These are phyloP conservation scores for Rhytidiadelphus loreus DNA, from an alignment of 225 moss, liverwort and hornwort genomes.

Conservation along the genomic window DNA sequence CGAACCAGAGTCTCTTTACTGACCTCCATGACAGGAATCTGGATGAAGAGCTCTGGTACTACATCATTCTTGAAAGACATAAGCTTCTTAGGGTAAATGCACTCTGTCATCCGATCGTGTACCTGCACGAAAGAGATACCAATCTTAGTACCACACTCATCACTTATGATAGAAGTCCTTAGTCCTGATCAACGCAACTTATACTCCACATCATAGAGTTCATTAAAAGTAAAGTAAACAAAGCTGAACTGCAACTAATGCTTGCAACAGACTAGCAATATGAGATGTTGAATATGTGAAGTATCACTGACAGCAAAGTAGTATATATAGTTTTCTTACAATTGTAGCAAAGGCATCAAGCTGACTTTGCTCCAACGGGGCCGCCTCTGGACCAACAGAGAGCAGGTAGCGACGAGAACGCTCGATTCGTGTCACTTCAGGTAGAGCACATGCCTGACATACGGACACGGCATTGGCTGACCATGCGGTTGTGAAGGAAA, in stretches of 20 bases:
- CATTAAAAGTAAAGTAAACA: not conserved
- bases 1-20: not conserved
- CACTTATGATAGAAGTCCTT: not conserved
- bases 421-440: conserved; percentile 88
- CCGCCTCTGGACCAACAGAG: conserved; percentile 28
- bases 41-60: conserved; percentile 68
- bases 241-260: not conserved
- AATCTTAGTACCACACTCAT: not conserved
- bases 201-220: not conserved
- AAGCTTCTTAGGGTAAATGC: conserved; percentile 61
- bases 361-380: conserved; percentile 48
- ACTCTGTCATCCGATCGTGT: conserved; percentile 98
- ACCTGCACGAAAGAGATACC: conserved; percentile 31
- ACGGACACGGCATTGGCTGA: conserved; percentile 97
- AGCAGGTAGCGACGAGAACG: conserved; percentile 83
- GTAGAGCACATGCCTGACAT: conserved; percentile 74
- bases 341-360: conserved; percentile 59
- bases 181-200: not conserved
- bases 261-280: not conserved
- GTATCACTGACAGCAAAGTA: not conserved
- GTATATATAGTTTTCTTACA: conserved; percentile 24
- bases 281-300: not conserved
- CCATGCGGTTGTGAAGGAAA: conserved; percentile 98
- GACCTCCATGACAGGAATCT: conserved; percentile 94
- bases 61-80: conserved; percentile 64